A percentile compares a stretch with the other conserved stretches of the same genome.
These are phyloP conservation scores for Pulveroboletus sp. DNA, from an alignment of 768 basidiomycete genomes.

Conservation along the genomic window DNA sequence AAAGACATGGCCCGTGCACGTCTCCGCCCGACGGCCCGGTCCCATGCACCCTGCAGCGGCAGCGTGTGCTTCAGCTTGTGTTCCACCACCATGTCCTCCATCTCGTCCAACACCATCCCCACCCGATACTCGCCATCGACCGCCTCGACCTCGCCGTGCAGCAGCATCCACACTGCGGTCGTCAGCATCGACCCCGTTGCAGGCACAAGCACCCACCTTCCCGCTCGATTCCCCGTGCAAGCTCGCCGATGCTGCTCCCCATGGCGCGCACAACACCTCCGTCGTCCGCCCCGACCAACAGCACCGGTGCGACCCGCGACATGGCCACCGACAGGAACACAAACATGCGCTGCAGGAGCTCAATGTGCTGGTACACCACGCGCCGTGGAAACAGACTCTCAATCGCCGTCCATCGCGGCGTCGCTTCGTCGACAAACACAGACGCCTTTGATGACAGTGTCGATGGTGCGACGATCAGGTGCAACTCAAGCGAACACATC, in stretches of 20 bases:
- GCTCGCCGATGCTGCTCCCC: conserved; percentile 41
- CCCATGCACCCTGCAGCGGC: conserved; percentile 56
- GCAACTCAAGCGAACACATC: conserved; percentile 60
- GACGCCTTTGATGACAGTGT: conserved; percentile 8
- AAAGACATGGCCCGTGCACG: conserved; percentile 30
- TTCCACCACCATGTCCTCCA: conserved; percentile 68
- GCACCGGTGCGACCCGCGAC: conserved; percentile 63
- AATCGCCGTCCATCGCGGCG: conserved; percentile 30
- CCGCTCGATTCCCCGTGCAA: conserved; percentile 47
- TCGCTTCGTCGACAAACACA: conserved; percentile 21
- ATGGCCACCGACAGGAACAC: conserved; percentile 72
- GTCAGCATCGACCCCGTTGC: conserved; percentile 3
- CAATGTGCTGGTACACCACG: conserved; percentile 72
- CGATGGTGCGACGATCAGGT: conserved; percentile 56
- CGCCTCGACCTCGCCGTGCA: conserved; percentile 54
- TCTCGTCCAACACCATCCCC: conserved; percentile 47
- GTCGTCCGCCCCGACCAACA: conserved; percentile 38
- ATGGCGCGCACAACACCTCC: conserved; percentile 33
- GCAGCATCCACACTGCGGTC: conserved; percentile 44
- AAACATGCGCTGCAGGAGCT: conserved; percentile 75
- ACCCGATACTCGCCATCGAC: conserved; percentile 40
- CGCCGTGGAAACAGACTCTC: conserved; percentile 56
- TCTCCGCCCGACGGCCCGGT: conserved; percentile 34
- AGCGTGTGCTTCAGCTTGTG: conserved; percentile 51
- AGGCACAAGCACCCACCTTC: conserved; percentile 43